Base-by-base conservation (phyloP, 2,329 filamentous ascomycete species). In the Westerdykella ornata region DNA sequence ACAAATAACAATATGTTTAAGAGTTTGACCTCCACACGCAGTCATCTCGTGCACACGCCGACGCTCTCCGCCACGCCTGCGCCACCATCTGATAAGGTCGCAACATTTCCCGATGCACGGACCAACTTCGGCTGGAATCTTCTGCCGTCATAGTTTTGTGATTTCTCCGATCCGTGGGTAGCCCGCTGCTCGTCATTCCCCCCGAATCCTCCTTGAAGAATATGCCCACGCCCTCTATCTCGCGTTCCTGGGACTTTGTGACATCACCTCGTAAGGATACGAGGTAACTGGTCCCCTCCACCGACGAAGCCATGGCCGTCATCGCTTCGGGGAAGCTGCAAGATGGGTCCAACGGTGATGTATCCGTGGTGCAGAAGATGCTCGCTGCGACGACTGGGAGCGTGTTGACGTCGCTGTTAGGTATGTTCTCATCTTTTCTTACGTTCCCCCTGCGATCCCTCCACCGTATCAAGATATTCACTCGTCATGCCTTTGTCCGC, bases 351-450 rank as follows among this genome's bases (percentile, higher is more conserved):
- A 66, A 71, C 29, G 67, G 74, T 18, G 81, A 90, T 47, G 87
- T 94, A 50, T 88, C 89, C 4, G 77, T 88, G 16, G 68, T 76
- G 11, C 90, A 97, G 71, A 92, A 90, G 72, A 98, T 98, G 92
- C 66, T 94, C 41, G 95, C 90, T 42, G 92, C 92, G 37, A 86
- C 90, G 51, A 84, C 84, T 41, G 92, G 92, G 45, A 97, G 89
- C 67, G 69, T 98, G 43, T 66, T 97, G 48, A 97, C 90, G 7
- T 92, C 88, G 15, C 68, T 97, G 18, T 76, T 97, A 32, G 87
- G 89, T 95, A 75, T 51, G 78, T 6, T 15, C 38, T 9, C 32
- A 39, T 44, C 15, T 40, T 52, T 57, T 32, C 30, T 33, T 33
- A 8, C 8, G 8, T 33, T 17, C 13, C 13, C 30, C 13, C n/a